These are phyloP conservation scores for Miscanthus sacchariflorus DNA, from an alignment of 202 grass and related monocot species.

Conservation along the genomic window DNA sequence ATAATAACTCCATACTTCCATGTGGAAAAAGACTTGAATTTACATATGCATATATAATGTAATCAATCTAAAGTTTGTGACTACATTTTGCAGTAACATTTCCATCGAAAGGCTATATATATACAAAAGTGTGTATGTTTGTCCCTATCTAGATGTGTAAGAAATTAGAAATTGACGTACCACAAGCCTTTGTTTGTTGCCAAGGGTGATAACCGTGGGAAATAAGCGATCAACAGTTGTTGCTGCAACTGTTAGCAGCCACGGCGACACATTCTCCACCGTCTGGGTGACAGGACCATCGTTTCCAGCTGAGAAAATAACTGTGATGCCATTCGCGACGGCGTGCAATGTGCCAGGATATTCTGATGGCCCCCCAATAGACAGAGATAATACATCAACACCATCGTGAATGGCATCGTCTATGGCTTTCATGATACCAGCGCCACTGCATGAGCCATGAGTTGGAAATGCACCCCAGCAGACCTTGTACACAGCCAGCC, in stretches of 20 bases:
- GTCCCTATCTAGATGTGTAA: too few relatives aligned
- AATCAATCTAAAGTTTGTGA: too few relatives aligned
- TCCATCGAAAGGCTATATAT: too few relatives aligned
- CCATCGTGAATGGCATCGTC: conserved; percentile 62
- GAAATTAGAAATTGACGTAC: conserved; percentile 34
- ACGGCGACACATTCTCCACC: conserved; percentile 42
- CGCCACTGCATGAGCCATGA: not conserved
- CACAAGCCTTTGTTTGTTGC: conserved; percentile 47
- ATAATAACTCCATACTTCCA: too few relatives aligned
- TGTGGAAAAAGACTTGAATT: too few relatives aligned
- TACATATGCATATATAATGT: too few relatives aligned
- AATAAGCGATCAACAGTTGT: conserved; percentile 57
- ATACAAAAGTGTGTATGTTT: too few relatives aligned
- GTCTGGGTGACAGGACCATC: conserved; percentile 31
- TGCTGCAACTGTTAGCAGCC: conserved; percentile 63
- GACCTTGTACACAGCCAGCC: not conserved
- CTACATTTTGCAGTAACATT: too few relatives aligned
- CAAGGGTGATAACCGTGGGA: conserved; percentile 52
- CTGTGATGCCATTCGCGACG: conserved; percentile 43
- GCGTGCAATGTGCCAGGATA: conserved; percentile 41
- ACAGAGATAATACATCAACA: conserved; percentile 51
- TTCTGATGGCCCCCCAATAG: not conserved
- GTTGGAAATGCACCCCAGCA: not conserved
- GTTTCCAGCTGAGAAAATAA: conserved; percentile 51
- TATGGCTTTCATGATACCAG: conserved; percentile 37